Evolutionary conservation across 306 rosid species (phyloP), one percentile per base, ranked within the genome.

Genomic region (Prunus salicina): DNA sequence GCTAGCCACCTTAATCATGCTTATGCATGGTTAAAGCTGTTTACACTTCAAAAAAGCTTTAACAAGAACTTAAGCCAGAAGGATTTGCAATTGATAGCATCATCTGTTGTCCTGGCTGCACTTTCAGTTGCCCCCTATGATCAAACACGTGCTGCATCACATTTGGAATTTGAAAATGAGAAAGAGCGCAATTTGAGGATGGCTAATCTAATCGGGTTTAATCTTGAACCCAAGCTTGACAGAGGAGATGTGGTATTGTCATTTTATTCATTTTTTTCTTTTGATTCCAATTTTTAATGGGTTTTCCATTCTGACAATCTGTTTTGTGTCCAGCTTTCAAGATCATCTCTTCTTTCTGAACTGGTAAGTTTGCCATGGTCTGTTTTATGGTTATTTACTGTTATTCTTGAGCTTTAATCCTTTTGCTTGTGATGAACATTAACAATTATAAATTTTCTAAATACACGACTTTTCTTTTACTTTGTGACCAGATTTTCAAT

Each of bases 101-200:
- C 99, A 51, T 96, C 99, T n/a, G 97, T 96, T 76, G 93, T 92
- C 75, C 86, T 96, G 75, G 96, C 99, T 79, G 98, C 98, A 50
- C 97, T 96, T 47, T 88, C 99, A 8, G 94, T 91, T 60, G 77
- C 93, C 65, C 99, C 99, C 20, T 93, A 92, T 80, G 92, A 87
- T 76, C 90, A 75, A 67, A 87, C 82, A 46, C 87, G 72, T 7
- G 87, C 91, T 69, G 96, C 91, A 38, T 96, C 97, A 52, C 97
- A 96, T 87, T 55, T 87, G 82, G 98, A 92, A 80, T 82, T 88
- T 76, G 97, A 92, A 82, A 92, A 91, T 86, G 99, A 88, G 78
- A 96, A 91, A 56, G 99, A 92, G 70, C 86, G 97, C 53, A 96
- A 93, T 72, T 82, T 88, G 89, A 88, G 96, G 86, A 92, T 96